phyloP scores from a whole-genome alignment of 257 asterid species.

The Solanum virginianum region DNA sequence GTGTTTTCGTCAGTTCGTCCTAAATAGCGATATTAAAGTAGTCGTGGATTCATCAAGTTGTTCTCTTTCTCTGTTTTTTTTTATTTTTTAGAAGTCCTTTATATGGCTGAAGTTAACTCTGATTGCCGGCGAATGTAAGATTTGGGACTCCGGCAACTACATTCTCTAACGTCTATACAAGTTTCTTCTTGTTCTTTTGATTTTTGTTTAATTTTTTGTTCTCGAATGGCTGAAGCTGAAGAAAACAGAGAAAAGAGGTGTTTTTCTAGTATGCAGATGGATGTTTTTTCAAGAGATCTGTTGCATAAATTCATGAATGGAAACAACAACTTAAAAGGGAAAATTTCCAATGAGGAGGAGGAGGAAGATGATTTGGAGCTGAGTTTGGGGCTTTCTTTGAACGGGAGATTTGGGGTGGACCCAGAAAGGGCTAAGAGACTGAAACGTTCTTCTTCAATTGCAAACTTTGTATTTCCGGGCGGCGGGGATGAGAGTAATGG shows the following conservation, averaged over 20 bases:
- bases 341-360: neutral
- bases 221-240: constrained; percentile 25
- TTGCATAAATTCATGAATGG: constrained; percentile 8
- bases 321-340: neutral
- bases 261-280: neutral
- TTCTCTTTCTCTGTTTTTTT: neutral
- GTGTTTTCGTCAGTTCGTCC: constrained; percentile 27
- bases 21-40: neutral
- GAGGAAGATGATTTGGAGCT: constrained; percentile 42
- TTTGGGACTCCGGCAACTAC: neutral
- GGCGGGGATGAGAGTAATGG: constrained; percentile 7
- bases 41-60: neutral
- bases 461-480: constrained; percentile 12
- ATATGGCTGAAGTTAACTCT: neutral
- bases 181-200: neutral
- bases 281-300: constrained; percentile 28
- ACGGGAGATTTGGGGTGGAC: constrained; percentile 82
- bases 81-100: neutral
- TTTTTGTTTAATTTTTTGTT: neutral
- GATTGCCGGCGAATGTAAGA: neutral
- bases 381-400: constrained; percentile 64
- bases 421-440: constrained; percentile 27
- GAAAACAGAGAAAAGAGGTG: constrained; percentile 3
- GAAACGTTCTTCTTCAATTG: constrained; percentile 45
- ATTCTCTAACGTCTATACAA: neutral